These are phyloP conservation scores for Oryza meyeriana DNA, from an alignment of 176 grass and related monocot species.

Conservation along the genomic window DNA sequence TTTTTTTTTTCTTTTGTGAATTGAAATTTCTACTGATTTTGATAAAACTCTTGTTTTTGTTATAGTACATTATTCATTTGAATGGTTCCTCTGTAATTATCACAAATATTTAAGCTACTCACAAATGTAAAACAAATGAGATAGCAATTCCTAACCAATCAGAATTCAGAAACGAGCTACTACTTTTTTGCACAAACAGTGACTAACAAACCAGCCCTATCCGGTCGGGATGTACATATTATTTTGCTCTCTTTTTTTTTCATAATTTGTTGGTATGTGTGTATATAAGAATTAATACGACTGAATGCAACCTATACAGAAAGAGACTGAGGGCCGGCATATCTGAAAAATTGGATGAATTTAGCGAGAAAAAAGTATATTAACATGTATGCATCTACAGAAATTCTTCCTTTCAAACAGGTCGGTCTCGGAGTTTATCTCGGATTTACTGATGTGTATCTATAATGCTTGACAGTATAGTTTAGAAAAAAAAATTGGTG, in stretches of 20 bases:
- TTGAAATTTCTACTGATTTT: neutral
- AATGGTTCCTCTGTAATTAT: neutral
- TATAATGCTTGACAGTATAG: no score
- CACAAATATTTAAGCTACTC: neutral
- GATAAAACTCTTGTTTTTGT: no score
- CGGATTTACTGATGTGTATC: no score
- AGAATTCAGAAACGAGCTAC: neutral
- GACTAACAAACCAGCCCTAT: neutral
- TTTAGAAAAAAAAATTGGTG: no score
- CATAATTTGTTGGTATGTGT: neutral
- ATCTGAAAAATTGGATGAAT: neutral
- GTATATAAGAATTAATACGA: neutral
- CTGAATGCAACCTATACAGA: neutral
- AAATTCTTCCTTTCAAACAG: no score
- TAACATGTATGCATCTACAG: no score
- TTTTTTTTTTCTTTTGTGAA: neutral
- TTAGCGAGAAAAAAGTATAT: no score
- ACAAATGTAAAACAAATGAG: neutral
- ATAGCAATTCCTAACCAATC: neutral
- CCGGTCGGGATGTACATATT: neutral
- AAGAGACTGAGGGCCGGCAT: neutral
- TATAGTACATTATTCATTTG: no score
- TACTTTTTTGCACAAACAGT: neutral
- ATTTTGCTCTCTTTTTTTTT: neutral
- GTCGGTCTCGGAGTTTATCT: no score